Base-by-base conservation (phyloP, 1,284 basidiomycete species). In the Clitocybe nebularis region DNA sequence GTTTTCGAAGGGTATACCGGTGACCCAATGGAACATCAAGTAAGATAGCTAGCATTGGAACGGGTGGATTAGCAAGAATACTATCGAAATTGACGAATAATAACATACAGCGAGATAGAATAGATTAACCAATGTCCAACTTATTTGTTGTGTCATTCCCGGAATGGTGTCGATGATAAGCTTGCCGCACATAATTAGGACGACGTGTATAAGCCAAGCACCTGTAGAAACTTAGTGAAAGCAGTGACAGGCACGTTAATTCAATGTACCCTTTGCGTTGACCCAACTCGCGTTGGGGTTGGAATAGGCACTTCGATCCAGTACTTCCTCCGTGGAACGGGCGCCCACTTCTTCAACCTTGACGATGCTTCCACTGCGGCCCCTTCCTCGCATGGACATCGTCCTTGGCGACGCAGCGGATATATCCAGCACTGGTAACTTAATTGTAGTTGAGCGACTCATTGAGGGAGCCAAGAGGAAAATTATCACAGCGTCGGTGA, bases 211-310 rank as follows among this genome's bases (percentile, higher is more conserved):
- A 54, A 95, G 72, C 95, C 95, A 99, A 50, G 96, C 95, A 49
- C 93, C 93, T 95, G 53, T 7, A 26, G 32, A 5, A 36, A 36
- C 1, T 9, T 21, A 23, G 36, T 51, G 35, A 54, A 38, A 26
- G 14, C 17, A n/a, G 32, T 17, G 21, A 44, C 24, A 23, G 20
- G 33, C 21, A 37, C 19, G 28, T 21, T 45, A 17, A 29, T 25
- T 16, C 39, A 36, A 65, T 78, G 45, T 39, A 93, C 94, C 95
- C 68, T 99, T 99, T 49, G 89, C 83, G 61, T 99, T 97, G 58
- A 99, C 96, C 95, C 95, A 99, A 58, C 93, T 85, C 6, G 93
- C 93, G 63, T 99, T 99, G 55, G 91, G 81, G 62, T 98, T 97
- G 39, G 81, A 76, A 55, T 89, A 92, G 32, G 84, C 79, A 49